Conservation (phyloP, 2,329 filamentous ascomycete genomes). For the Aureobasidium pullulans region DNA sequence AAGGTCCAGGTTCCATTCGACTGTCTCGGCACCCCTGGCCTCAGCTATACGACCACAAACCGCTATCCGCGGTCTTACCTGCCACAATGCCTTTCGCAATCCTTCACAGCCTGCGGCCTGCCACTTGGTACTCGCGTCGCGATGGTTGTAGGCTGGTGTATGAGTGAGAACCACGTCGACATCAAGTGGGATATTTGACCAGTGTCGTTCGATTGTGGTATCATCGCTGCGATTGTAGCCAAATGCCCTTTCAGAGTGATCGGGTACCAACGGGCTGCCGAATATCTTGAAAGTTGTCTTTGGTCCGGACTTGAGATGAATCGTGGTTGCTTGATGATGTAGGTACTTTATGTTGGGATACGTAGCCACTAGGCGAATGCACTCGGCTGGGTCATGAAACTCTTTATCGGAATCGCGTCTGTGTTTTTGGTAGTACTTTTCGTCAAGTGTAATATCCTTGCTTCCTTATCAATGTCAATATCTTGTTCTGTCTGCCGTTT, state of each 20-base stretch:
- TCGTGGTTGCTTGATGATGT: constrained; percentile 46
- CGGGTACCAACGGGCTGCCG: constrained; percentile 60
- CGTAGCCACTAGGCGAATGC: constrained; percentile 45
- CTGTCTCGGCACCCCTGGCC: constrained; percentile 54
- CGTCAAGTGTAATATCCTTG: neutral
- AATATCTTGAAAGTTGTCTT: constrained; percentile 59
- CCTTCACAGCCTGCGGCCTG: constrained; percentile 53
- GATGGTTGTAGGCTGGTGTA: constrained; percentile 55
- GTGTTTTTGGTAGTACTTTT: constrained; percentile 49
- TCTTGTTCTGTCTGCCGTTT: neutral
- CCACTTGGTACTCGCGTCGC: constrained; percentile 40
- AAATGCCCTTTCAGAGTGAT: constrained; percentile 57
- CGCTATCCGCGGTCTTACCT: constrained; percentile 55
- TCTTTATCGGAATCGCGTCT: constrained; percentile 51
- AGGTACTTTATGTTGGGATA: constrained; percentile 57
- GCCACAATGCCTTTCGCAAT: constrained; percentile 50
- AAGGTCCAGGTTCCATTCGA: constrained; percentile 45
- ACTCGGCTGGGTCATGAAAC: constrained; percentile 47
- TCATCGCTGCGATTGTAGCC: constrained; percentile 43
- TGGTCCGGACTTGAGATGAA: constrained; percentile 52
- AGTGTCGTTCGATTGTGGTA: constrained; percentile 38
- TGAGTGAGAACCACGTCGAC: constrained; percentile 65
- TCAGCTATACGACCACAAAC: constrained; percentile 69
- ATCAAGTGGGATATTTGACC: constrained; percentile 54
- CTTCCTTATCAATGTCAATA: neutral